A percentile compares a stretch with the other conserved stretches of the same genome.
Conservation (phyloP, 192 early-diverging fungal genomes). For the Entophlyctis helioformis region DNA sequence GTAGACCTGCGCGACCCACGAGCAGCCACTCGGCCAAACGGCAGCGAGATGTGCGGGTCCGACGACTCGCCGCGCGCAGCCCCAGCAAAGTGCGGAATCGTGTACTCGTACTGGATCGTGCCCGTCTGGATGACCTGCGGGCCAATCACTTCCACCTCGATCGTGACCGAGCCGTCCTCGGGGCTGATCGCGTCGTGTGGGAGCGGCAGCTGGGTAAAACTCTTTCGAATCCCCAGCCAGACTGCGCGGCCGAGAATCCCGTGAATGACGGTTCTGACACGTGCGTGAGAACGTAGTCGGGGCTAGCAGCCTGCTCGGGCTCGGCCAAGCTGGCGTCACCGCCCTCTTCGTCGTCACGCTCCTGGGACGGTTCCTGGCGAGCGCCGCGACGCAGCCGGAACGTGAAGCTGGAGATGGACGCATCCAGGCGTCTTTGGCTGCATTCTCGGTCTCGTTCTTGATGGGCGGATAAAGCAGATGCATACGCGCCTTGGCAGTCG, state of each 20-base stretch:
- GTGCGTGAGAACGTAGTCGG: conserved; percentile 15
- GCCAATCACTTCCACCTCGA: conserved; percentile 21
- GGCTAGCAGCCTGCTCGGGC: neutral
- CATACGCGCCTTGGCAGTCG: conserved; percentile 9
- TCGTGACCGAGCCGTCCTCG: conserved; percentile 12
- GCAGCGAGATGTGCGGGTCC: conserved; percentile 2
- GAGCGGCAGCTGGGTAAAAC: conserved; percentile 9
- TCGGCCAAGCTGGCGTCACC: too few relatives aligned
- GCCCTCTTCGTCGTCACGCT: too few relatives aligned
- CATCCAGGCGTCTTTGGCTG: conserved; percentile 21
- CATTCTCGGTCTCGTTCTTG: conserved; percentile 15
- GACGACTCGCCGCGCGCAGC: neutral
- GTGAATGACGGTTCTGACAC: conserved; percentile 14
- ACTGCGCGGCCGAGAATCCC: conserved; percentile 10
- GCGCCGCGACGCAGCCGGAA: conserved; percentile 19
- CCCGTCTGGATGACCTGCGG: conserved; percentile 10
- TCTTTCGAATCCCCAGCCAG: conserved; percentile 39
- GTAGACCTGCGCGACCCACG: conserved; percentile 18
- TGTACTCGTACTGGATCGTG: conserved; percentile 18
- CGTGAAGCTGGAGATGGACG: conserved; percentile 19
- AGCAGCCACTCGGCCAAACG: conserved; percentile 21
- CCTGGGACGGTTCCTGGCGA: too few relatives aligned
- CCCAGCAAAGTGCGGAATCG: conserved; percentile 7
- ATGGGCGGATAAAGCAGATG: conserved; percentile 32
- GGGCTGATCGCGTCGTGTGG: conserved; percentile 12